Evolutionary conservation across 1,284 basidiomycete genomes (phyloP), one percentile per base, ranked within the genome.

Genomic region (Ustilago curta): DNA sequence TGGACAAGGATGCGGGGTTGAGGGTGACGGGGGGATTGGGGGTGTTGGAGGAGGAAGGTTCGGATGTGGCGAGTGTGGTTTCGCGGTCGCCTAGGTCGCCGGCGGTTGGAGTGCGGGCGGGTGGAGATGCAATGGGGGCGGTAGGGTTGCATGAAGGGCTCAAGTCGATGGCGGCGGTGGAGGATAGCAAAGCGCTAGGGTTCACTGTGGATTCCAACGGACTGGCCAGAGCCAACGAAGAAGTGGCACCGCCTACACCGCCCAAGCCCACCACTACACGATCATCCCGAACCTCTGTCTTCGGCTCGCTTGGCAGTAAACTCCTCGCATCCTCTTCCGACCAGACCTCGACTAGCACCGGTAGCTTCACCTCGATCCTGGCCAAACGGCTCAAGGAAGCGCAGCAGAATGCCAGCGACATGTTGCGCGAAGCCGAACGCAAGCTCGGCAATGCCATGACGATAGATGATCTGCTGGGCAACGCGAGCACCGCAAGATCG

Each of bases 391-490:
- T 76, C 61, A 68, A 66, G 16, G 64, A 71, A 49, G 73, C 73
- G 0, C 50, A 58, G 4, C 42, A 59, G 7, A 62, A 62, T 31
- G 73, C 73, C 0, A 64, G 57, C 6, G 73, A 76, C 23, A 25
- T 76, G 9, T 59, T 76, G 6, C 40, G 55, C 1, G 68, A 71
- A 39, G 73, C 69, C 0, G 73, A 76, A n/a, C 40, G 65, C 8
- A 70, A 71, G 19, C 45, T 76, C 11, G 73, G 73, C 21, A 70
- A 64, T 23, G 73, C 73, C 11, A 68, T 76, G 69, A 69, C 65
- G 21, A 59, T 76, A 16, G 73, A 76, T 16, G 73, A 76, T 2
- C 45, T 76, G 2, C 42, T 75, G 1, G 51, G 55, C 29, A 8
- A 48, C 50, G 25, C 40, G 2, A 19, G 51, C 55, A 32, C 40